These are phyloP conservation scores for Metschnikowia borealis DNA, from an alignment of 805 yeast species.

Conservation along the genomic window DNA sequence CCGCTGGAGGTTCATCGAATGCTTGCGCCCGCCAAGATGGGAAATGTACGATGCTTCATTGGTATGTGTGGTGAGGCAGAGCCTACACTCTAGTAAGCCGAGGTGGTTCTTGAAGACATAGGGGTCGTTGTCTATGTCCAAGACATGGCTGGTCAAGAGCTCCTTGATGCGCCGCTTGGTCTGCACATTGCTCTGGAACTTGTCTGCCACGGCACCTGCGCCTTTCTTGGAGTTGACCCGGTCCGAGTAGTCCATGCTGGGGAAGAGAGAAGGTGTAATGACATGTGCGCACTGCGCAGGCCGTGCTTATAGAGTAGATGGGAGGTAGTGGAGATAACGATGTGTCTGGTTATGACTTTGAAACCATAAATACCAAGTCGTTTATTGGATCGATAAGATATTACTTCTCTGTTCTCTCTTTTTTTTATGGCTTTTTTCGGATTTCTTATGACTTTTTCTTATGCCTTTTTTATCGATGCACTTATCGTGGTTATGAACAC, in stretches of 20 bases:
- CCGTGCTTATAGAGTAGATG: background rate
- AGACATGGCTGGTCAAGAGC: conserved; percentile 47
- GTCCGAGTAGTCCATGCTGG: conserved; percentile 80
- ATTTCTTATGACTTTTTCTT: too few species aligned
- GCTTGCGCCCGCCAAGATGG: conserved; percentile 82
- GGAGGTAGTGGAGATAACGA: too few species aligned
- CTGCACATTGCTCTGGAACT: conserved; percentile 63
- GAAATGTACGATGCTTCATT: conserved; percentile 77
- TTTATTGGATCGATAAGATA: too few species aligned
- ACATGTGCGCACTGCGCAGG: background rate
- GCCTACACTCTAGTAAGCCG: conserved; percentile 80
- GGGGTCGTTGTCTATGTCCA: conserved; percentile 65
- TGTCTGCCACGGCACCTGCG: conserved; percentile 82
- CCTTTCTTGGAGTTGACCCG: conserved; percentile 90
- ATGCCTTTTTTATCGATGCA: too few species aligned
- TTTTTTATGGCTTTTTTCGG: too few species aligned
- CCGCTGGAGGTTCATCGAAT: conserved; percentile 65
- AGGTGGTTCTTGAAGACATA: conserved; percentile 78
- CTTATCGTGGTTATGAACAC: too few species aligned
- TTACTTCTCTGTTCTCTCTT: too few species aligned
- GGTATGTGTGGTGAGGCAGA: conserved; percentile 80
- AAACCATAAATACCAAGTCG: too few species aligned
- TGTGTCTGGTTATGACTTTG: background rate
- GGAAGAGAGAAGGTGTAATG: background rate
- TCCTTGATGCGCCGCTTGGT: conserved; percentile 65